A percentile compares a stretch with the other conserved stretches of the same genome.
Evolutionary conservation across 2,329 filamentous ascomycete genomes (phyloP).

Genomic region (Aspergillus ochraceoroseus): DNA sequence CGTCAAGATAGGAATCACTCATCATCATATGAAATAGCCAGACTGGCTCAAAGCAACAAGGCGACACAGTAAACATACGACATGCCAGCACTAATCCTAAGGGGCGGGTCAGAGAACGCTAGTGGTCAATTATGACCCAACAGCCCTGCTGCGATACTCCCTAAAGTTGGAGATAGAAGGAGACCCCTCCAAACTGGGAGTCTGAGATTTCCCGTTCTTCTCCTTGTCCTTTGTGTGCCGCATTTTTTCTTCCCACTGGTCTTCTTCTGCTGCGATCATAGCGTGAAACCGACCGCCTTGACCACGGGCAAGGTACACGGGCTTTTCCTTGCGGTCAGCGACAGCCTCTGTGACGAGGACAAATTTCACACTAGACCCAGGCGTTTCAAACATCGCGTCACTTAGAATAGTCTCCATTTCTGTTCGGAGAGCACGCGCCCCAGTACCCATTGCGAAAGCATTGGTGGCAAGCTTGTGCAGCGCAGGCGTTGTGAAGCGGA

Average conservation of each 20-base stretch:
- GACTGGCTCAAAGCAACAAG: too few species aligned
- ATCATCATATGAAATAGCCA: too few species aligned
- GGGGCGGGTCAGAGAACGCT: too few species aligned
- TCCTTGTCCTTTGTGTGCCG: conserved; percentile 31
- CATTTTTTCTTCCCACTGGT: conserved; percentile 45
- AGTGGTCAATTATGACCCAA: conserved; percentile 20
- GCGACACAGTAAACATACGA: not conserved
- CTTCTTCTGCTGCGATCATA: conserved; percentile 49
- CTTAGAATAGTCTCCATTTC: conserved; percentile 74
- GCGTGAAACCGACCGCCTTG: conserved; percentile 50
- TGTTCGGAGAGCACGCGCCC: conserved; percentile 71
- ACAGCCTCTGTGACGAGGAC: conserved; percentile 68
- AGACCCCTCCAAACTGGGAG: conserved; percentile 12
- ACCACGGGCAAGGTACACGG: conserved; percentile 50
- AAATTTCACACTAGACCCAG: conserved; percentile 61
- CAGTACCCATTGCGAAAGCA: conserved; percentile 65
- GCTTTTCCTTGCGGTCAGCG: conserved; percentile 57
- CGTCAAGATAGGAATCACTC: not conserved
- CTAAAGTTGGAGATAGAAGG: conserved; percentile 37
- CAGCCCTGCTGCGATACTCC: conserved; percentile 43
- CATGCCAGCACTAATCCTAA: too few species aligned
- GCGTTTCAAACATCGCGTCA: conserved; percentile 77
- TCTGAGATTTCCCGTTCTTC: conserved; percentile 19
- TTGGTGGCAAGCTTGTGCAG: conserved; percentile 76
- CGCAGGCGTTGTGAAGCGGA: conserved; percentile 77